Evolutionary conservation across 352 stramenopile genomes (phyloP), one percentile per base, ranked within the genome.

Genomic region (Globisporangium takayamanum): DNA sequence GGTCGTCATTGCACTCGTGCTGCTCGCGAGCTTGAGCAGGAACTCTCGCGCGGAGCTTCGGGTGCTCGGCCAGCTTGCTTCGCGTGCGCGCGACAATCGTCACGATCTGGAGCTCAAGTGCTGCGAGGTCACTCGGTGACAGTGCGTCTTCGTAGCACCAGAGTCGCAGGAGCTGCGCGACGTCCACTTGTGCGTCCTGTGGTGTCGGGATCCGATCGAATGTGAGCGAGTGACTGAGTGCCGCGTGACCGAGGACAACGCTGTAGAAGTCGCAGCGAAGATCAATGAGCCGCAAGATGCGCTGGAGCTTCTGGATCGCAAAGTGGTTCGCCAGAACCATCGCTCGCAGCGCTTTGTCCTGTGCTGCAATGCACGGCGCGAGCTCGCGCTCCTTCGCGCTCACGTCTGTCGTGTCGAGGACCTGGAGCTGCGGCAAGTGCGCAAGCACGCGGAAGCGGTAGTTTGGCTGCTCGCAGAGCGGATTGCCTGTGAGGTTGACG

Each of bases 401-500:
- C 16, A 94, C 59, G 42, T 94, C 80, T 1, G 47, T 41, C 2
- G 73, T 78, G 58, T 94, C 84, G 18, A 94, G 65, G 11, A 89
- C 63, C 8, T 78, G 66, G 2, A 94, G 28, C 20, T 68, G 68
- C 3, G 28, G 57, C 5, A 94, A 51, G 30, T 59, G 50, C n/a
- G 80, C 70, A 10, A 94, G 26, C 8, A 87, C 62, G 2, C 80
- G 80, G 5, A 83, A 41, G 10, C 84, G 66, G 39, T 94, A 94
- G 62, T 92, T 87, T 0, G 84, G 84, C 37, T 80, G 70, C 8
- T 85, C 69, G 33, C 80, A 91, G 6, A 94, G 42, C 25, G 84
- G 84, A 51, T 94, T 92, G 10, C 84, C 84, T 42, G 74, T 64
- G 41, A 92, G 56, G 60, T 90, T 89, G 5, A 94, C 53, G 44